phyloP scores from a whole-genome alignment of 768 basidiomycete species.

The Tulasnella calospora region DNA sequence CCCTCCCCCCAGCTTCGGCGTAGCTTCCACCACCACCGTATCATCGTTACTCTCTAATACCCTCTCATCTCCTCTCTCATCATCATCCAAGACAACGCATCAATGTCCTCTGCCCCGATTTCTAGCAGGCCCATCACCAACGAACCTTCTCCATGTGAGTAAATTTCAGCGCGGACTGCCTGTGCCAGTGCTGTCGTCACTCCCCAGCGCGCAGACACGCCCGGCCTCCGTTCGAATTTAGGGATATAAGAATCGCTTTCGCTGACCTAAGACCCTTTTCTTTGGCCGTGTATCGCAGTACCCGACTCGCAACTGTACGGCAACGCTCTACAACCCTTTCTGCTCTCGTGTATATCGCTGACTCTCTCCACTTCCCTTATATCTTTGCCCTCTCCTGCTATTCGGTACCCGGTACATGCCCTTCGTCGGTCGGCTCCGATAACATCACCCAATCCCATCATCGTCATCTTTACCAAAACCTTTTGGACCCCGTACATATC shows the following conservation, averaged over 20 bases:
- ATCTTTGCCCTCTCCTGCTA: neutral
- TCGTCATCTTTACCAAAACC: neutral
- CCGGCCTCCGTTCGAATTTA: neutral
- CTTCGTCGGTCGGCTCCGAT: constrained; percentile 6
- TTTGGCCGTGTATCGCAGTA: constrained; percentile 1
- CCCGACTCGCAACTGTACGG: neutral
- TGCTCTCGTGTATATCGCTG: neutral
- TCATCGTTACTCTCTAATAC: neutral
- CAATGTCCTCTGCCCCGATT: neutral
- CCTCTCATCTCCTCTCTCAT: neutral
- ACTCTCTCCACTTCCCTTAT: constrained; percentile 10
- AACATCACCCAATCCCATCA: constrained; percentile 3
- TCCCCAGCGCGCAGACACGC: neutral
- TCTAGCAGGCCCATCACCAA: neutral
- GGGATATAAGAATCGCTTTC: neutral
- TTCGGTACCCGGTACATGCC: neutral
- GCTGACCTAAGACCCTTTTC: neutral
- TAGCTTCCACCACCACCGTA: neutral
- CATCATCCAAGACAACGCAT: neutral
- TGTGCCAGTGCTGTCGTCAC: neutral
- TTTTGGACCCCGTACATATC: neutral
- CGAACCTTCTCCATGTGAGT: neutral
- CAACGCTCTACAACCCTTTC: neutral
- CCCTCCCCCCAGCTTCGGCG: neutral
- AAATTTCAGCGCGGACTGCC: neutral